These are phyloP conservation scores for Nepenthes alata DNA, from an alignment of 179 eudicot genomes.

Conservation along the genomic window DNA sequence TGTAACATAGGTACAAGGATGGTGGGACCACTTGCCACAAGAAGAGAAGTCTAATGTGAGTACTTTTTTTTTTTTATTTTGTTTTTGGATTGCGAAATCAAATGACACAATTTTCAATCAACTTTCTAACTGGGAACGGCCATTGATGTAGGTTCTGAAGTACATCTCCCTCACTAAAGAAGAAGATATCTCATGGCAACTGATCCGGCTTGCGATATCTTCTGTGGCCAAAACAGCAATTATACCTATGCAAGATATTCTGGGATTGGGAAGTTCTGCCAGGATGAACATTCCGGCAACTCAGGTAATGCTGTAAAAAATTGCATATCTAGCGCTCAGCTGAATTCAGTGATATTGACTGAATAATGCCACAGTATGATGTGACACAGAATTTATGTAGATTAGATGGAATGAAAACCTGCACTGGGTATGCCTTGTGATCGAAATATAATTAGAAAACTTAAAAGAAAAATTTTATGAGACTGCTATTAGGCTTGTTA, in stretches of 20 bases:
- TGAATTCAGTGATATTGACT: not conserved
- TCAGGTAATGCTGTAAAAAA: constrained; percentile 32
- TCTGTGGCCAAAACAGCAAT: constrained; percentile 82
- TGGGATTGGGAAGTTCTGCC: constrained; percentile 69
- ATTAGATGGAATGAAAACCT: too few relatives aligned
- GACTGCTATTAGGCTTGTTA: too few relatives aligned
- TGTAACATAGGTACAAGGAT: constrained; percentile 53
- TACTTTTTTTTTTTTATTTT: constrained; percentile 1
- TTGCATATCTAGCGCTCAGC: not conserved
- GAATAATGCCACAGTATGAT: not conserved
- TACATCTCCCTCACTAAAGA: constrained; percentile 47
- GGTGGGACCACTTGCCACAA: constrained; percentile 76
- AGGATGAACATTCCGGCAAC: constrained; percentile 98
- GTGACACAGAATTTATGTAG: too few relatives aligned
- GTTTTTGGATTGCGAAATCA: not conserved
- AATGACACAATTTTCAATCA: not conserved
- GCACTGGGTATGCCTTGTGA: too few relatives aligned
- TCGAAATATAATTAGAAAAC: too few relatives aligned
- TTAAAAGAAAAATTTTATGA: too few relatives aligned
- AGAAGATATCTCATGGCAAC: constrained; percentile 65
- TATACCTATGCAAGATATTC: constrained; percentile 93
- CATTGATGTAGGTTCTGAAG: constrained; percentile 44
- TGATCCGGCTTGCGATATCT: constrained; percentile 56
- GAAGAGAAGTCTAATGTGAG: constrained; percentile 70
- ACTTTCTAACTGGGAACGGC: not conserved